A percentile compares a stretch with the other conserved stretches of the same genome.
phyloP scores from a whole-genome alignment of 1,284 basidiomycete genomes.

The Xerocomus amazonicus region DNA sequence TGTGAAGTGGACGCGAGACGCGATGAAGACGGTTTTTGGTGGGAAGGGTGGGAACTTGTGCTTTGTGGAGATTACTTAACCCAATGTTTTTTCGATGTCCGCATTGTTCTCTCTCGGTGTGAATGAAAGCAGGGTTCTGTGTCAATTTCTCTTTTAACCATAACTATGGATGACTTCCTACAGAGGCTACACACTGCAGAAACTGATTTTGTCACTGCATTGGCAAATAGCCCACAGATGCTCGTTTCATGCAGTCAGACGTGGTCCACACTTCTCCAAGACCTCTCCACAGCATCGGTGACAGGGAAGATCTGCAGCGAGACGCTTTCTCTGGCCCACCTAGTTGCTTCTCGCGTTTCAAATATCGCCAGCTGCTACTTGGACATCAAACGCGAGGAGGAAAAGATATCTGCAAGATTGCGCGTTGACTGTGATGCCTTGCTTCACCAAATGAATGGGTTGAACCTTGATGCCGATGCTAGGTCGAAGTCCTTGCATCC shows the following conservation, averaged over 20 bases:
- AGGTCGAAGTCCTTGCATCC: too few relatives aligned
- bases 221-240: not conserved
- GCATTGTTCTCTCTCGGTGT: too few relatives aligned
- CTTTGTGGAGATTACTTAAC: too few relatives aligned
- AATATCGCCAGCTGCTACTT: slow-evolving; percentile 10
- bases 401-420: not conserved
- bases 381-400: not conserved
- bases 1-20: too few relatives aligned
- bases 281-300: too few relatives aligned
- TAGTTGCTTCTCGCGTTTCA: slow-evolving; percentile 7
- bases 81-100: too few relatives aligned
- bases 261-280: slow-evolving; percentile 7
- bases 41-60: too few relatives aligned
- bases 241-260: slow-evolving; percentile 7
- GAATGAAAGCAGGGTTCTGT: too few relatives aligned
- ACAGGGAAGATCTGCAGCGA: not conserved
- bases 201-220: slow-evolving; percentile 2
- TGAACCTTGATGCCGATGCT: too few relatives aligned
- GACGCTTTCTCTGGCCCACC: slow-evolving; percentile 1
- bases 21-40: too few relatives aligned
- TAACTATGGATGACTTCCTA: slow-evolving; percentile 6
- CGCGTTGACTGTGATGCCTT: slow-evolving; percentile 10
- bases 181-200: slow-evolving; percentile 6
- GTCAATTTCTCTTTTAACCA: too few relatives aligned
- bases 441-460: slow-evolving; percentile 14